Evolutionary conservation across 768 basidiomycete genomes (phyloP).

Genomic region (Nidula microcarpa): DNA sequence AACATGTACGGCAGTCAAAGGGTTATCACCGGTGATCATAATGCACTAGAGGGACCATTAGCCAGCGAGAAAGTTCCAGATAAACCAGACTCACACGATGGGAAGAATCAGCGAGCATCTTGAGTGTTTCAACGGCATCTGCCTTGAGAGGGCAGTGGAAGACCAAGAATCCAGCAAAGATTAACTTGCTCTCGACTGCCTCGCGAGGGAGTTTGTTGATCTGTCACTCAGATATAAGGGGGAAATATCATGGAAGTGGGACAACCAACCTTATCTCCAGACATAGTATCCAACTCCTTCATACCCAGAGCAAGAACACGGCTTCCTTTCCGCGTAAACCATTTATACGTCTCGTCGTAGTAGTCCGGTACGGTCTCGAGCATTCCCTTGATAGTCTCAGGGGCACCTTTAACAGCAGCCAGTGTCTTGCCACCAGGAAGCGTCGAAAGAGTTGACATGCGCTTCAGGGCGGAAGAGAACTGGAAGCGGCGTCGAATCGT

Average conservation of each 20-base stretch:
- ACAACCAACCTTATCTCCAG: conserved; percentile 63
- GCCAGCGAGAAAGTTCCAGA: not conserved
- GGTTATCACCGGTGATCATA: conserved; percentile 99
- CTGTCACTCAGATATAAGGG: conserved; percentile 31
- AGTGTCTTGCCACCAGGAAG: conserved; percentile 59
- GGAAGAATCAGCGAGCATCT: conserved; percentile 94
- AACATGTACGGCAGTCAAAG: conserved; percentile 94
- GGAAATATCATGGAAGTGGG: not conserved
- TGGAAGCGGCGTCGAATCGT: conserved; percentile 90
- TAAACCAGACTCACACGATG: conserved; percentile 70
- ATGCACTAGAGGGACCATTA: conserved; percentile 61
- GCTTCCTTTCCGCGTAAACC: conserved; percentile 89
- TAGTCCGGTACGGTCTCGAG: conserved; percentile 63
- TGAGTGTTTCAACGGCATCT: conserved; percentile 87
- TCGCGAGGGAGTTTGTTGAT: conserved; percentile 87
- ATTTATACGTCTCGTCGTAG: conserved; percentile 95
- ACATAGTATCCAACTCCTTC: conserved; percentile 76
- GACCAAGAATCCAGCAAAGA: conserved; percentile 94
- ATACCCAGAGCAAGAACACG: conserved; percentile 89
- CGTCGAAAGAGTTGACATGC: conserved; percentile 89
- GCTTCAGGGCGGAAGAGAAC: conserved; percentile 95
- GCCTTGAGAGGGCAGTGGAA: conserved; percentile 97
- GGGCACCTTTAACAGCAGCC: conserved; percentile 91
- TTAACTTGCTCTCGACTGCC: conserved; percentile 71
- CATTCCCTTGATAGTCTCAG: conserved; percentile 94